Conservation (phyloP, 2,329 filamentous ascomycete species). For the Diaporthe helianthi region DNA sequence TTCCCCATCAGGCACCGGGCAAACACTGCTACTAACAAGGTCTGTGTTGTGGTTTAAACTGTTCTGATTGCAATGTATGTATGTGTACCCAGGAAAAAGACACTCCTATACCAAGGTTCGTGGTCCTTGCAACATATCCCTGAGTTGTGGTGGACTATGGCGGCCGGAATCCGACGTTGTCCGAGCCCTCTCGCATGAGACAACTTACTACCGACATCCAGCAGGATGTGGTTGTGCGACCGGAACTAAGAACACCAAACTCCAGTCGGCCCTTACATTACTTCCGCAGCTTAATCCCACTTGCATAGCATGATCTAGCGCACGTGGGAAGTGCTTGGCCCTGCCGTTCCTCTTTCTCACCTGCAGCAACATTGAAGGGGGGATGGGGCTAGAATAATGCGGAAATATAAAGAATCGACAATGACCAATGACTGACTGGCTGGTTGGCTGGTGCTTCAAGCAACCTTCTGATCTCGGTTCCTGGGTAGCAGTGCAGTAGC, state of each 20-base stretch:
- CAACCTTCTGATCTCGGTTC: not conserved
- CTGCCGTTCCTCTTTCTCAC: not conserved
- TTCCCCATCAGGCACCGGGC: not conserved
- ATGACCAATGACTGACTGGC: not conserved
- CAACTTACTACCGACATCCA: not conserved
- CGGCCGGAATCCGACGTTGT: slow-evolving; percentile 13
- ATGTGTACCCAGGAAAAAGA: not conserved
- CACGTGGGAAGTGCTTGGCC: not conserved
- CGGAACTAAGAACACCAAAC: not conserved
- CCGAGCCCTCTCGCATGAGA: slow-evolving; percentile 1
- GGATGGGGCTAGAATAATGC: not conserved
- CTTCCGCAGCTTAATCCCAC: not conserved
- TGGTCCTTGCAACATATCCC: not conserved
- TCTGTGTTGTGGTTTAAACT: not conserved
- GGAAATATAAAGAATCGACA: not conserved
- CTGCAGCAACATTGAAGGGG: not conserved
- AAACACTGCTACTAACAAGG: not conserved
- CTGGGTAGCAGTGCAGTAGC: not conserved
- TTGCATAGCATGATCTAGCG: not conserved
- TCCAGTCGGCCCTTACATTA: not conserved
- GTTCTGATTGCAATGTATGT: not conserved
- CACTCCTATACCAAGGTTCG: not conserved
- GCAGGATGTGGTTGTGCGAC: no score
- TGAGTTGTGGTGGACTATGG: not conserved
- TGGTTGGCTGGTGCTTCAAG: no score